Evolutionary conservation across 2,329 filamentous ascomycete genomes (phyloP).

Genomic region (Fusarium tricinctum): DNA sequence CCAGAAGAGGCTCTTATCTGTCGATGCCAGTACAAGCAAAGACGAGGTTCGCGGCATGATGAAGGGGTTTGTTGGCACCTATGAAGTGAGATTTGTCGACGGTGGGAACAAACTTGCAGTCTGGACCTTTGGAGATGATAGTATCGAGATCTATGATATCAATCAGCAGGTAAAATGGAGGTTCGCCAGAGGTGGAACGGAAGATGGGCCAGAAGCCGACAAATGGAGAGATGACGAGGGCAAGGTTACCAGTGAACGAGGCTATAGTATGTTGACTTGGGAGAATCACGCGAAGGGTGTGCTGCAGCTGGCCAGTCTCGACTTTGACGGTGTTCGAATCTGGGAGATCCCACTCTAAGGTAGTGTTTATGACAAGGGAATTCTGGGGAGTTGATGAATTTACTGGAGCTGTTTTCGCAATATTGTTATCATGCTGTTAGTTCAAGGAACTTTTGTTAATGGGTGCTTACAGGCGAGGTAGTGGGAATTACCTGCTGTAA

Average conservation of each 20-base stretch:
- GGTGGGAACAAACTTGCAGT: conserved; percentile 21
- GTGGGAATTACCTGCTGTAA: not conserved
- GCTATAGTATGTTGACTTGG: conserved; percentile 25
- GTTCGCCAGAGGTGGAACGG: conserved; percentile 30
- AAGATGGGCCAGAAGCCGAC: conserved; percentile 2
- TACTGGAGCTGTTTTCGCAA: not conserved
- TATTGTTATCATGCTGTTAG: not conserved
- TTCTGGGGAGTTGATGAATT: no score
- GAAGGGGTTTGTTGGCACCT: not conserved
- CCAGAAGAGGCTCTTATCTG: conserved; percentile 17
- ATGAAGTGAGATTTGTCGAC: conserved; percentile 23
- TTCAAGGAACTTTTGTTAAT: not conserved
- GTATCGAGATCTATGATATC: conserved; percentile 32
- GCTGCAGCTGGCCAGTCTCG: conserved; percentile 16
- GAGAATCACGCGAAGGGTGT: conserved; percentile 5
- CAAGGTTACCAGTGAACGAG: conserved; percentile 16
- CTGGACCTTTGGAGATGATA: conserved; percentile 20
- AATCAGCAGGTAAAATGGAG: conserved; percentile 24
- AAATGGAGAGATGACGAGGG: conserved; percentile 30
- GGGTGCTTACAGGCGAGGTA: not conserved
- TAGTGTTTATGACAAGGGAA: no score
- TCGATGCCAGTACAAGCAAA: conserved; percentile 1
- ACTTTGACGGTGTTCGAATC: conserved; percentile 29
- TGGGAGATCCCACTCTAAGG: conserved; percentile 27
- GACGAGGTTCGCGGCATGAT: conserved; percentile 3